These are phyloP conservation scores for Colletotrichum tropicicola DNA, from an alignment of 2,329 filamentous ascomycete genomes.

Conservation along the genomic window DNA sequence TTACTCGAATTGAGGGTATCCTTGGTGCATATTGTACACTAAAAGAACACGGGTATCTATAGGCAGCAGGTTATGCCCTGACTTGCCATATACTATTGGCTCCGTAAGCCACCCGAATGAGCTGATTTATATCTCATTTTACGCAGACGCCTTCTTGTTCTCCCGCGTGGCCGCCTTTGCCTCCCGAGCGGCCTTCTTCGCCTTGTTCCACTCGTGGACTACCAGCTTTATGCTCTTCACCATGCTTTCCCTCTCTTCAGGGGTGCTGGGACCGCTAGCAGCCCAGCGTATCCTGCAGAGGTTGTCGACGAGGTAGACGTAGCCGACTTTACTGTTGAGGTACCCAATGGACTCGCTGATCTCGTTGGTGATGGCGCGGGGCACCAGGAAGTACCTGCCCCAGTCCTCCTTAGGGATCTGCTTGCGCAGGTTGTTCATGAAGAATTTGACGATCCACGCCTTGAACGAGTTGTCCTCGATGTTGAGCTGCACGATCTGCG, in stretches of 20 bases:
- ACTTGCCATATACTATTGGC: not conserved
- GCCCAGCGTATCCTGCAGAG: conserved; percentile 95
- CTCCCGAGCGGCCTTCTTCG: conserved; percentile 42
- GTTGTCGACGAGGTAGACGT: conserved; percentile 89
- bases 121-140: not conserved
- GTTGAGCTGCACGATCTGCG: conserved; percentile 86
- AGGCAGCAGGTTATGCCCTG: conserved; percentile 7
- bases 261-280: conserved; percentile 76
- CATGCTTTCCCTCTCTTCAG: conserved; percentile 73
- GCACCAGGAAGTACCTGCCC: conserved; percentile 69
- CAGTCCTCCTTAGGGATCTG: conserved; percentile 61
- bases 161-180: not conserved
- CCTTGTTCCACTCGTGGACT: conserved; percentile 63
- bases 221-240: conserved; percentile 71
- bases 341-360: conserved; percentile 73
- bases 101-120: conserved; percentile 9
- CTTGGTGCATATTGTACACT: conserved; percentile 31
- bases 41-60: conserved; percentile 28
- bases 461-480: conserved; percentile 83
- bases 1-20: conserved; percentile 26
- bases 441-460: conserved; percentile 65
- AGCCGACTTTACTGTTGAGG: conserved; percentile 91
- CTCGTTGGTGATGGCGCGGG: conserved; percentile 65
- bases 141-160: not conserved
- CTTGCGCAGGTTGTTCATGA: conserved; percentile 61